Evolutionary conservation across 495 filamentous ascomycete species (phyloP).

Genomic region (Pseudoneurospora amorphoporcata): DNA sequence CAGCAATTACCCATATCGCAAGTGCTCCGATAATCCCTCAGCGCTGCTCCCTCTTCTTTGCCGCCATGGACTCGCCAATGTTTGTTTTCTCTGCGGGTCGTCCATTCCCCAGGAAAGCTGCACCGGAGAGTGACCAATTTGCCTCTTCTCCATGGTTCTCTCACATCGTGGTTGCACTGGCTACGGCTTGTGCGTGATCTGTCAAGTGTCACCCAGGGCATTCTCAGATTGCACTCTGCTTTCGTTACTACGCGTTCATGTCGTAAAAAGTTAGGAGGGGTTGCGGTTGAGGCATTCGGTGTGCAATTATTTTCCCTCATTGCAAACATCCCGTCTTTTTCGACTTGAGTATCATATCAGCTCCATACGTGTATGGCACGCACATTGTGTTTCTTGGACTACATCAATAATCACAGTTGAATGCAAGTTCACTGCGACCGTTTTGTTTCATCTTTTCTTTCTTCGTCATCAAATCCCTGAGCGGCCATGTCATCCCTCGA

Average conservation of each 20-base stretch:
- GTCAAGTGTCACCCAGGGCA: background rate
- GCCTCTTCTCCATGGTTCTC: background rate
- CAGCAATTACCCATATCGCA: background rate
- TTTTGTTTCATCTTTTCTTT: background rate
- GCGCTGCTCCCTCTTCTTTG: background rate
- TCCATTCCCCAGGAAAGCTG: background rate
- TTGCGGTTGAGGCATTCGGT: background rate
- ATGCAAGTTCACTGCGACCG: background rate
- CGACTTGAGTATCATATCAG: background rate
- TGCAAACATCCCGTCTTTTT: background rate
- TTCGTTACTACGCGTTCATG: background rate
- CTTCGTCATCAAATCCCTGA: background rate
- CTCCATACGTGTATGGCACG: background rate
- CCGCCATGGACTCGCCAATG: background rate
- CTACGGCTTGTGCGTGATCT: background rate
- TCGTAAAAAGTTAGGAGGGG: background rate
- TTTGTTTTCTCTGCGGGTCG: background rate
- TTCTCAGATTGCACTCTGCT: background rate
- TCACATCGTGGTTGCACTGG: background rate
- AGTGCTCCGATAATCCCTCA: background rate
- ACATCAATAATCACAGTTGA: background rate
- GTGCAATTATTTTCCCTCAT: background rate
- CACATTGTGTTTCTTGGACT: background rate
- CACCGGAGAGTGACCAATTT: background rate
- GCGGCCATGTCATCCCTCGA: constrained; percentile 18